These are phyloP conservation scores for Schwanniomyces yamadae DNA, from an alignment of 805 yeast species.

Conservation along the genomic window DNA sequence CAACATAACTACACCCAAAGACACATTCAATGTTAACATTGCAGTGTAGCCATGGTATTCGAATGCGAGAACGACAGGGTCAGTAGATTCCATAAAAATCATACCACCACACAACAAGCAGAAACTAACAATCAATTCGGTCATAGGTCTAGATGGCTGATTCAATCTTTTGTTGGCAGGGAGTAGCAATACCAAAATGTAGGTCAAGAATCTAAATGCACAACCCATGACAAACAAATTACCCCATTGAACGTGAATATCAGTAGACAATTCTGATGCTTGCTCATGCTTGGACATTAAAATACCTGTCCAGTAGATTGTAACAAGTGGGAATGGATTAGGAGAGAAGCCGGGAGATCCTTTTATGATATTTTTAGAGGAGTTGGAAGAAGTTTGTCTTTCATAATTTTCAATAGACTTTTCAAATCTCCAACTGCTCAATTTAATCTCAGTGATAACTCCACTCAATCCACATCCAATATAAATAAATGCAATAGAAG, in stretches of 20 bases:
- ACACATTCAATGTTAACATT: conserved; percentile 88
- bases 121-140: conserved; percentile 80
- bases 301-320: conserved; percentile 94
- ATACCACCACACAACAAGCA: conserved; percentile 84
- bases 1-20: conserved; percentile 74
- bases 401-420: conserved; percentile 19
- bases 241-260: conserved; percentile 93
- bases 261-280: conserved; percentile 73
- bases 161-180: conserved; percentile 31
- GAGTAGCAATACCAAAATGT: conserved; percentile 46
- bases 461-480: conserved; percentile 95
- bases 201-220: conserved; percentile 66
- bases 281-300: conserved; percentile 95
- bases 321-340: conserved; percentile 91
- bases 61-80: conserved; percentile 79
- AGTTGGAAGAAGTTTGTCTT: neutral
- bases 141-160: conserved; percentile 63
- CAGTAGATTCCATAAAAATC: conserved; percentile 89
- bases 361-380: conserved; percentile 18
- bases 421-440: conserved; percentile 57
- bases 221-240: conserved; percentile 78
- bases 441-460: conserved; percentile 68
- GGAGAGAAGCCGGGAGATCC: conserved; percentile 78
- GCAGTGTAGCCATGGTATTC: conserved; percentile 69
- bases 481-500: conserved; percentile 43